These are phyloP conservation scores for Durio zibethinus DNA, from an alignment of 345 rosid genomes.

Conservation along the genomic window DNA sequence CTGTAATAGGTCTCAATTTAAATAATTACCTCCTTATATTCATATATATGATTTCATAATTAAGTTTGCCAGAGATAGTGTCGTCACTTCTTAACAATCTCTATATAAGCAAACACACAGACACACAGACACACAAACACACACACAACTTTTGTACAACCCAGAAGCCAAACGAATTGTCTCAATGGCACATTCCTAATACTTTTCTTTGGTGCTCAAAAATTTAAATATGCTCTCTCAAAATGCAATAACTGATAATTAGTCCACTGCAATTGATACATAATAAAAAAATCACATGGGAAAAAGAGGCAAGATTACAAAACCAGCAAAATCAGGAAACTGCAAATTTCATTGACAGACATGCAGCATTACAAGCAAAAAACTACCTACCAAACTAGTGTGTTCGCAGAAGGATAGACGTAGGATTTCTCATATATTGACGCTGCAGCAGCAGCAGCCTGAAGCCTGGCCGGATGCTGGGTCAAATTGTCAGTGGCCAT, in stretches of 20 bases:
- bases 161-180: not conserved
- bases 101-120: no score
- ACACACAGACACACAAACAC: not conserved
- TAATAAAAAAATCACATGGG: not conserved
- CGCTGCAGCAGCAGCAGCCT: constrained; percentile 80
- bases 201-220: not conserved
- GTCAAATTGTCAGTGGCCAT: constrained; percentile 36
- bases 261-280: not conserved
- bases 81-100: not conserved
- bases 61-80: not conserved
- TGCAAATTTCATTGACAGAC: not conserved
- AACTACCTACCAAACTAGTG: constrained; percentile 51
- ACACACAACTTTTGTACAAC: not conserved
- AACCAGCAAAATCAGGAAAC: not conserved
- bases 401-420: constrained; percentile 72
- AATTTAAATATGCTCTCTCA: not conserved
- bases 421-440: constrained; percentile 69
- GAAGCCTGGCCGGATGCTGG: constrained; percentile 68
- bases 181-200: not conserved
- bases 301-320: not conserved
- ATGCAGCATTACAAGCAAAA: not conserved
- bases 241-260: not conserved
- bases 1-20: not conserved
- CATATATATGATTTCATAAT: not conserved
- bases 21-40: not conserved